Conservation (phyloP, 352 stramenopile genomes). For the Phytopythium ostracodes region DNA sequence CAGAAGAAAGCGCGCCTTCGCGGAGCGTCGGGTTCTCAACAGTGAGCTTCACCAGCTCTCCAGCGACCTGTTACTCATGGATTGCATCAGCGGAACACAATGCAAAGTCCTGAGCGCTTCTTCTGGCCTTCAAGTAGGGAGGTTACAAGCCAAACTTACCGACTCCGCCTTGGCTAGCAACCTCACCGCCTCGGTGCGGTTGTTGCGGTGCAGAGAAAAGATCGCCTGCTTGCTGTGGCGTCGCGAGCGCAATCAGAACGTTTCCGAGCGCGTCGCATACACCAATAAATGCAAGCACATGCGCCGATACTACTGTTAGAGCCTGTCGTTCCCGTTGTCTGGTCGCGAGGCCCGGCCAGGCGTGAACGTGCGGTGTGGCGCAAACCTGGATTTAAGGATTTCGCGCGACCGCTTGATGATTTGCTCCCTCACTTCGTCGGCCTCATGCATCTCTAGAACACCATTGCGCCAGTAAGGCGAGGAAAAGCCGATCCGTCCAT, state of each 20-base stretch:
- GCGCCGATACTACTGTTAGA: constrained; percentile 1
- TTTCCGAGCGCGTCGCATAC: not conserved
- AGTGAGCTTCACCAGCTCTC: constrained; percentile 79
- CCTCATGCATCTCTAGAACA: constrained; percentile 86
- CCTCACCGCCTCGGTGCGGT: constrained; percentile 50
- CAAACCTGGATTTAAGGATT: constrained; percentile 90
- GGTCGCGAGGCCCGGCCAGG: not conserved
- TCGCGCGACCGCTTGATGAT: constrained; percentile 95
- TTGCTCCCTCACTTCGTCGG: constrained; percentile 89
- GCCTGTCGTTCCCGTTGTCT: not conserved
- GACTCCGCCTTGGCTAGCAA: constrained; percentile 50
- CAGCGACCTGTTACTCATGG: constrained; percentile 39
- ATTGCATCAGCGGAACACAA: not conserved
- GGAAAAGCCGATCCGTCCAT: not conserved
- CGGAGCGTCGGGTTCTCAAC: constrained; percentile 80
- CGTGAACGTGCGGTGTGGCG: not conserved
- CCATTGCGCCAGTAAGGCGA: not conserved
- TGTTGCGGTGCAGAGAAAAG: constrained; percentile 90
- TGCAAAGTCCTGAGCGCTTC: not conserved
- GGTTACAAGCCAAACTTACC: constrained; percentile 20
- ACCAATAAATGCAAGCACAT: not conserved
- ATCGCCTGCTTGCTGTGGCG: constrained; percentile 90
- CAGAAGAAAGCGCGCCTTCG: constrained; percentile 71
- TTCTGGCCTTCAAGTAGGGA: not conserved
- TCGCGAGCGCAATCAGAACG: not conserved